Percentiles rank a stretch among this genome's conserved stretches.
Conservation (phyloP, 1,284 basidiomycete genomes). For the Cutaneotrichosporon sp. region DNA sequence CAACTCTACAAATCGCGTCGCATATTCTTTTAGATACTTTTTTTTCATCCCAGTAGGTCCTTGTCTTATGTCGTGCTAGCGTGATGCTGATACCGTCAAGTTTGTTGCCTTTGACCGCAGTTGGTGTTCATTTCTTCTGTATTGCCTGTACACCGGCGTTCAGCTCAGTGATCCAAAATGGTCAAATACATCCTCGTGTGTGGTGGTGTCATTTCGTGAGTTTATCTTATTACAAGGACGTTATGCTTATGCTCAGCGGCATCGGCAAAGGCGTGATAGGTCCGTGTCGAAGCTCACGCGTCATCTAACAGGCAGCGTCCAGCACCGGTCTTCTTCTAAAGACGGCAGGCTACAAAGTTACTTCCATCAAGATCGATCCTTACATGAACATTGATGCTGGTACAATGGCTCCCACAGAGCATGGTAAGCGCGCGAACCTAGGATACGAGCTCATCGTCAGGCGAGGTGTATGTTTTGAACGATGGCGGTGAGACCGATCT, state of each 20-base stretch:
- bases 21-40: too few species aligned
- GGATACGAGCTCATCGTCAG: conserved; percentile 47
- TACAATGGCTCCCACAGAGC: conserved; percentile 97
- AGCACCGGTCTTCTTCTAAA: conserved; percentile 95
- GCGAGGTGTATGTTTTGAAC: conserved; percentile 97
- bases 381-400: conserved; percentile 99
- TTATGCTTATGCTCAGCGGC: conserved; percentile 58
- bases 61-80: too few species aligned
- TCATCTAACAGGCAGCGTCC: conserved; percentile 59
- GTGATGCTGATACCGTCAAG: too few species aligned
- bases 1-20: too few species aligned
- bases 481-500: conserved; percentile 98
- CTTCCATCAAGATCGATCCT: conserved; percentile 98
- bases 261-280: conserved; percentile 94
- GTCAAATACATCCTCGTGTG: conserved; percentile 83
- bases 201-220: conserved; percentile 70
- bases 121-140: too few species aligned
- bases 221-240: background rate
- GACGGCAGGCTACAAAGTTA: conserved; percentile 91
- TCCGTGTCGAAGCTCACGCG: conserved; percentile 48
- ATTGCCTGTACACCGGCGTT: too few species aligned
- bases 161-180: conserved; percentile 22
- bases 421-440: conserved; percentile 58
- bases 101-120: too few species aligned
- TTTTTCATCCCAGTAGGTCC: too few species aligned